Percentiles rank a stretch among this genome's conserved stretches.
Evolutionary conservation across 768 basidiomycete genomes (phyloP).

Genomic region (Amanita pallidorosea): DNA sequence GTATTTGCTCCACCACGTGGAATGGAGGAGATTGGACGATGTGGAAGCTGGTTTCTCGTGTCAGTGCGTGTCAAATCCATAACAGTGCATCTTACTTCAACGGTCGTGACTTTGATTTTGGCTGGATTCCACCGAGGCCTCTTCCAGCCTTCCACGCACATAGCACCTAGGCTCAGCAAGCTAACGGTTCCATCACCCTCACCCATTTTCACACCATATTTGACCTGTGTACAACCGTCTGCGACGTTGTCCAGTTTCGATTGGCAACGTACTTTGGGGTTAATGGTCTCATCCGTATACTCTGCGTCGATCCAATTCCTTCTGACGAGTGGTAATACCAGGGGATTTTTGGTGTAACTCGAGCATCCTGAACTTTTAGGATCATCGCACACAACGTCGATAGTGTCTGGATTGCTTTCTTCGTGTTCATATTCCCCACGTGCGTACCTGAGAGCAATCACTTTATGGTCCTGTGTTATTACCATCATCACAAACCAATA

Average conservation of each 20-base stretch:
- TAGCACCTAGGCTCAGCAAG: slow-evolving; percentile 78
- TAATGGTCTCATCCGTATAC: slow-evolving; percentile 52
- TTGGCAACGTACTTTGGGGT: slow-evolving; percentile 38
- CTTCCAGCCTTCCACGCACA: slow-evolving; percentile 97
- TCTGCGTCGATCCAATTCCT: slow-evolving; percentile 70
- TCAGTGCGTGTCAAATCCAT: slow-evolving; percentile 3
- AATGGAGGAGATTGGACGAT: slow-evolving; percentile 59
- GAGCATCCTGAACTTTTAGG: slow-evolving; percentile 28
- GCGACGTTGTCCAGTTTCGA: background rate
- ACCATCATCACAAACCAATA: slow-evolving; percentile 48
- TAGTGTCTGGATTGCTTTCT: slow-evolving; percentile 36
- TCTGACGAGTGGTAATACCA: slow-evolving; percentile 23
- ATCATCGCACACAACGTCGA: slow-evolving; percentile 33
- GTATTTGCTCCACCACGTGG: slow-evolving; percentile 90
- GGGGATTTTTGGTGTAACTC: slow-evolving; percentile 25
- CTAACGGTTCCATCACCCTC: slow-evolving; percentile 95
- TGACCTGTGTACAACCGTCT: slow-evolving; percentile 27
- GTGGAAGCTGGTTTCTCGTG: slow-evolving; percentile 45
- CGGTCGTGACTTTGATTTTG: slow-evolving; percentile 75
- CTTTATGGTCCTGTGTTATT: background rate
- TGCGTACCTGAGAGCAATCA: slow-evolving; percentile 44
- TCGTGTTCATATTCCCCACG: slow-evolving; percentile 61
- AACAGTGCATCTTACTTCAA: slow-evolving; percentile 50
- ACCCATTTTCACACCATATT: slow-evolving; percentile 84
- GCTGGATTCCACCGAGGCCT: slow-evolving; percentile 84